These are phyloP conservation scores for Tolypocladium inflatum DNA, from an alignment of 2,329 filamentous ascomycete species.

Conservation along the genomic window DNA sequence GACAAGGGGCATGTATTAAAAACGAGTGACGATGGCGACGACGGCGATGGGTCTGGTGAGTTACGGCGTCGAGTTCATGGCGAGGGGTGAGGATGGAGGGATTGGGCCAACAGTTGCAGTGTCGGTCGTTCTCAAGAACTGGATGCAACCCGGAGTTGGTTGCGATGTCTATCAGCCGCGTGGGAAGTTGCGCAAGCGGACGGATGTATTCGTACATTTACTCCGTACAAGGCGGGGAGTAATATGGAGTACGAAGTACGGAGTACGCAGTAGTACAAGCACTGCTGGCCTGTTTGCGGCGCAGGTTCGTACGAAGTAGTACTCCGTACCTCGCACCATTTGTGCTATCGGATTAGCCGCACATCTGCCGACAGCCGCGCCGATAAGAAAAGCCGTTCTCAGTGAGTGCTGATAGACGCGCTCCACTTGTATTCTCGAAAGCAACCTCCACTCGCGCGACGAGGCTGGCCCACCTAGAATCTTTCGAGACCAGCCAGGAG, in stretches of 20 bases:
- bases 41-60: neutral
- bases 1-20: neutral
- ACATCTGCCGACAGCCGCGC: conserved; percentile 3
- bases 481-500: neutral
- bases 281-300: neutral
- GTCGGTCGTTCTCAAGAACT: neutral
- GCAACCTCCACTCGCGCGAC: neutral
- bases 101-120: neutral
- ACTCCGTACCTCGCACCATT: no score
- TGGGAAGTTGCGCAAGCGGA: neutral
- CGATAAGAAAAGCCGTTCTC: neutral
- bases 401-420: neutral
- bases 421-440: neutral
- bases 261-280: neutral
- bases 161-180: neutral
- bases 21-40: neutral
- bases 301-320: neutral
- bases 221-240: neutral
- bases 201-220: neutral
- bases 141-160: neutral
- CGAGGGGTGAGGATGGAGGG: neutral
- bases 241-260: no score
- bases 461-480: neutral
- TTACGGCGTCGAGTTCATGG: neutral
- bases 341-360: neutral